These are phyloP conservation scores for Chamaenerion angustifolium DNA, from an alignment of 345 rosid genomes.

Conservation along the genomic window DNA sequence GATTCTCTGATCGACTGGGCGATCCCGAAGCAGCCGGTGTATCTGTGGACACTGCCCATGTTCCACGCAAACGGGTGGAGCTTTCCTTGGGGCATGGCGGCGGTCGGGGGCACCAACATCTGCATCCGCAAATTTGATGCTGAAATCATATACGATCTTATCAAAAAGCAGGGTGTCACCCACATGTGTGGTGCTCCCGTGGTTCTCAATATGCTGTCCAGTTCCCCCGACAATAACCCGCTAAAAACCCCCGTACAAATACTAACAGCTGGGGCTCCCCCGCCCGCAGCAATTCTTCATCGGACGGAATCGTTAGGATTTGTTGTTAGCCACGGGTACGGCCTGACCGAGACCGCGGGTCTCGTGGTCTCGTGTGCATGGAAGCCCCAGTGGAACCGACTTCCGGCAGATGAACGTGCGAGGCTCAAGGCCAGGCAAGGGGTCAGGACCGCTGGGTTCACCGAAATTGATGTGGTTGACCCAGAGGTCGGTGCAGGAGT, in stretches of 20 bases:
- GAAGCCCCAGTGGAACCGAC: constrained; percentile 6
- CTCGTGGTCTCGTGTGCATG: constrained; percentile 1
- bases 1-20: constrained; percentile 44
- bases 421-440: constrained; percentile 8
- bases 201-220: constrained; percentile 62
- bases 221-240: constrained; percentile 13
- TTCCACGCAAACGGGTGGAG: constrained; percentile 87
- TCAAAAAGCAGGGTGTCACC: constrained; percentile 45
- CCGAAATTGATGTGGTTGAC: constrained; percentile 2
- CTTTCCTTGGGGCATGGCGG: constrained; percentile 67
- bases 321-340: constrained; percentile 1
- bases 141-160: constrained; percentile 28
- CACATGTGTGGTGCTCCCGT: constrained; percentile 91
- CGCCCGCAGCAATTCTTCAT: constrained; percentile 2
- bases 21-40: constrained; percentile 49
- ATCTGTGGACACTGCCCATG: constrained; percentile 83
- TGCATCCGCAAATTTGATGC: constrained; percentile 63
- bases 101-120: constrained; percentile 65
- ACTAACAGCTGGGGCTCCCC: constrained; percentile 5
- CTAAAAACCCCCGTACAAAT: constrained; percentile 1
- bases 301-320: constrained; percentile 7
- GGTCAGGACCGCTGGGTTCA: background rate
- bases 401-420: background rate
- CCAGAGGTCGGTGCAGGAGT: constrained; percentile 1
- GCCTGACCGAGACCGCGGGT: constrained; percentile 4